Conservation (phyloP, 1,284 basidiomycete species). For the Pisolithus thermaeus region DNA sequence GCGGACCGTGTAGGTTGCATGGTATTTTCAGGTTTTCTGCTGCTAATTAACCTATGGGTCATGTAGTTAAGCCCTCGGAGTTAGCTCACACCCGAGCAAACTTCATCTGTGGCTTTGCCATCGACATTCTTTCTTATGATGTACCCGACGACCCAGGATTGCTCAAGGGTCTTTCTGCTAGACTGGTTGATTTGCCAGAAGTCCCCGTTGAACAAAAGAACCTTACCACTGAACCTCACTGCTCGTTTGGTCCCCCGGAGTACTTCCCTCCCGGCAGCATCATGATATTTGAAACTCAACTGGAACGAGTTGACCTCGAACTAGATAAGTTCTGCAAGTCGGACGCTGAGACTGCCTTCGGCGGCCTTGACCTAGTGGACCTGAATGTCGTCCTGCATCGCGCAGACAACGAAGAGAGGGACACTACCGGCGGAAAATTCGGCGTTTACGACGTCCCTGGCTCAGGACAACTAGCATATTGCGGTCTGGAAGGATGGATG, state of each 20-base stretch:
- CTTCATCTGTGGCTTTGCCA: conserved; percentile 74
- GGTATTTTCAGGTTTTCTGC: not conserved
- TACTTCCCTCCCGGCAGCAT: conserved; percentile 89
- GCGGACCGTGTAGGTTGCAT: conserved; percentile 59
- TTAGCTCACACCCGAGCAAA: conserved; percentile 73
- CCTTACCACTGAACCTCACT: conserved; percentile 65
- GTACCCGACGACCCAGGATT: conserved; percentile 48
- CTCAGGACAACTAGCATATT: conserved; percentile 74
- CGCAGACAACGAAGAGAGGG: conserved; percentile 84
- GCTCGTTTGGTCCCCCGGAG: conserved; percentile 78
- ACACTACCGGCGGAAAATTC: conserved; percentile 69
- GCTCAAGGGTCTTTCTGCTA: conserved; percentile 71
- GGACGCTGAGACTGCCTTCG: conserved; percentile 68
- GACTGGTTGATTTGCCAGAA: conserved; percentile 56
- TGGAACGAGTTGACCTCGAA: conserved; percentile 58
- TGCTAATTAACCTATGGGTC: not conserved
- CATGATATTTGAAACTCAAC: conserved; percentile 83
- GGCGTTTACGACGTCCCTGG: conserved; percentile 79
- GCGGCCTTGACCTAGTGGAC: conserved; percentile 76
- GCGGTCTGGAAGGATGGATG: conserved; percentile 96
- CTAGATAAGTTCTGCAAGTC: conserved; percentile 69
- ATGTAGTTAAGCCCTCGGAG: conserved; percentile 74
- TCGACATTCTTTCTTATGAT: conserved; percentile 65
- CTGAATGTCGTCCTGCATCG: conserved; percentile 82
- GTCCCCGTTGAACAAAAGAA: conserved; percentile 49